A percentile compares a stretch with the other conserved stretches of the same genome.
phyloP scores from a whole-genome alignment of 495 filamentous ascomycete species.

The Eremomyces bilateralis region DNA sequence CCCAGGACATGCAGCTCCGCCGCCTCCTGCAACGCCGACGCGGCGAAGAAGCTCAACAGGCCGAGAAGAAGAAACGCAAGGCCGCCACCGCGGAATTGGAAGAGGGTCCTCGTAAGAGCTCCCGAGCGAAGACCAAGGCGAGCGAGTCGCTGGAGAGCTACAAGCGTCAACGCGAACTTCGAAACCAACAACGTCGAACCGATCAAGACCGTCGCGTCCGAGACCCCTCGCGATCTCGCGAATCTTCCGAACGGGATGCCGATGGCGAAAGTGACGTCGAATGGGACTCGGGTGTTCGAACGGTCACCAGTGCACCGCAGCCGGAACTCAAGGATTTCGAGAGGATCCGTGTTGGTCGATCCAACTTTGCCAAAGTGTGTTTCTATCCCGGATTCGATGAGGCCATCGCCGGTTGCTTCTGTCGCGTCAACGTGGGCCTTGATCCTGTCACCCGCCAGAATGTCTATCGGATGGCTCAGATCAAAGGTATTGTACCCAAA shows the following conservation, averaged over 20 bases:
- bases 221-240: constrained; percentile 15
- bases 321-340: constrained; percentile 64
- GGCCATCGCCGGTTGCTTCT: constrained; percentile 56
- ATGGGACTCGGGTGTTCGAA: constrained; percentile 30
- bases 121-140: constrained; percentile 44
- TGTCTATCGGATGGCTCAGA: constrained; percentile 65
- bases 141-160: constrained; percentile 43
- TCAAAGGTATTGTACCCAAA: constrained; percentile 41
- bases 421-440: constrained; percentile 55
- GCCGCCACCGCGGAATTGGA: constrained; percentile 53
- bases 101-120: constrained; percentile 52
- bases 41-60: constrained; percentile 30
- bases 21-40: constrained; percentile 51
- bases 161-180: constrained; percentile 68
- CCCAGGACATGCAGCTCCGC: constrained; percentile 68
- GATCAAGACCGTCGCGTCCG: constrained; percentile 20
- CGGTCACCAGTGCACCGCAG: constrained; percentile 13
- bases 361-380: constrained; percentile 63
- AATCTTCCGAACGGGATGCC: constrained; percentile 36
- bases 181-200: constrained; percentile 47
- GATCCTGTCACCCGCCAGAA: constrained; percentile 43
- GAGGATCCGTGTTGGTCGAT: constrained; percentile 56
- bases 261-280: constrained; percentile 67
- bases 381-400: constrained; percentile 79
- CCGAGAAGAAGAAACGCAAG: constrained; percentile 62